Evolutionary conservation across 1,284 basidiomycete species (phyloP).

Genomic region (Rhodotorula sp.): DNA sequence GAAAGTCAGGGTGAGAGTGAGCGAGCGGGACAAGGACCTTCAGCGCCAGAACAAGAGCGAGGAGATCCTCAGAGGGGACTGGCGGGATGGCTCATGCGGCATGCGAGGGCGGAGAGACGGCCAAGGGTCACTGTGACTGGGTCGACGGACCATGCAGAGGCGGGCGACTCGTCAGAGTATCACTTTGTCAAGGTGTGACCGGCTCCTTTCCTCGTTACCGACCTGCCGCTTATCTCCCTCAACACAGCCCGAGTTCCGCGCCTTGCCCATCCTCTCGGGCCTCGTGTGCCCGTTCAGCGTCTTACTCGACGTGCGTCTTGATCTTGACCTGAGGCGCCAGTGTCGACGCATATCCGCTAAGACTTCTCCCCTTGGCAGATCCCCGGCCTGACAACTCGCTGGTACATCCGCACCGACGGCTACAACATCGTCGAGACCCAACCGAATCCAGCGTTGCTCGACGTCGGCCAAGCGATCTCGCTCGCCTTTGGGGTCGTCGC

Average conservation of each 20-base stretch:
- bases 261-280: constrained; percentile 66
- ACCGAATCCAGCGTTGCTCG: constrained; percentile 60
- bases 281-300: constrained; percentile 72
- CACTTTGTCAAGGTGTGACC: background rate
- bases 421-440: constrained; percentile 56
- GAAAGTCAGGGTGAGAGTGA: background rate
- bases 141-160: background rate
- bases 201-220: background rate
- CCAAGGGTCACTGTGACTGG: background rate
- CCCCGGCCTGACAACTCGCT: constrained; percentile 64
- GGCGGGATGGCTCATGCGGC: background rate
- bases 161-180: background rate
- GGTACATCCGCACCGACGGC: constrained; percentile 45
- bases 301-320: constrained; percentile 56
- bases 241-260: constrained; percentile 19
- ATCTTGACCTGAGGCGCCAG: too few species aligned
- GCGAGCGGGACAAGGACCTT: background rate
- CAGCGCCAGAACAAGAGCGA: too few species aligned
- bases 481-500: constrained; percentile 68
- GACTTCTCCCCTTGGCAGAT: constrained; percentile 55
- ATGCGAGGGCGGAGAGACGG: background rate
- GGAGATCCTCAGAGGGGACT: background rate
- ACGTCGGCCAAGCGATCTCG: constrained; percentile 65
- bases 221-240: background rate
- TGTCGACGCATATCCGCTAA: background rate